Evolutionary conservation across 169 alveolate genomes (phyloP).

Genomic region (Plasmodium vinckei): DNA sequence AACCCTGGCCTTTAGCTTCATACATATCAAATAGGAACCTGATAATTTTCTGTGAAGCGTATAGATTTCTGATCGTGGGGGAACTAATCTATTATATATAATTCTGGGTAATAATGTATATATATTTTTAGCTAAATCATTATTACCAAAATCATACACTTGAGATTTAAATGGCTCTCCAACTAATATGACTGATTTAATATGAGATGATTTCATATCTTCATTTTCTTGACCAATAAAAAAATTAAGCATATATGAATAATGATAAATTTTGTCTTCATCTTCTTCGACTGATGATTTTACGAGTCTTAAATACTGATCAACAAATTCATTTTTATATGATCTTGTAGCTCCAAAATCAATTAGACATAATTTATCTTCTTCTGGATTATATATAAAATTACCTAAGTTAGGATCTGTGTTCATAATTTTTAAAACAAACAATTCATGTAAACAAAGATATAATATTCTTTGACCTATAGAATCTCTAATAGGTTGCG

Average conservation of each 20-base stretch:
- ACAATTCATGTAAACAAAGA: conserved; percentile 89
- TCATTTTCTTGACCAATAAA: conserved; percentile 87
- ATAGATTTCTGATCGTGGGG: conserved; percentile 94
- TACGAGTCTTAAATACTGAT: conserved; percentile 87
- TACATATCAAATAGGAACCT: conserved; percentile 90
- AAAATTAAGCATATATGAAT: conserved; percentile 85
- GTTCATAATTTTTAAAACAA: conserved; percentile 89
- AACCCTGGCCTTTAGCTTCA: conserved; percentile 84
- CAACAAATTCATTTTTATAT: conserved; percentile 85
- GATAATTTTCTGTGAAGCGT: conserved; percentile 93
- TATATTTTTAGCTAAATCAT: conserved; percentile 77
- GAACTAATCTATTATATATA: conserved; percentile 87
- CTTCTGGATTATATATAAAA: conserved; percentile 85
- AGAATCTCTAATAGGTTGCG: conserved; percentile 84
- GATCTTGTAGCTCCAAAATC: conserved; percentile 93
- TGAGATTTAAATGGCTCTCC: conserved; percentile 87
- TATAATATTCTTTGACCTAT: conserved; percentile 86
- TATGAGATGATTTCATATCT: conserved; percentile 88
- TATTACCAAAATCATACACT: conserved; percentile 80
- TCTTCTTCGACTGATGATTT: conserved; percentile 82
- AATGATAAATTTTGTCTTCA: conserved; percentile 71
- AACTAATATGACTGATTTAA: conserved; percentile 83
- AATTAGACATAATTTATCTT: conserved; percentile 86
- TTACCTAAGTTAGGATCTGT: conserved; percentile 95
- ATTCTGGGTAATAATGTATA: conserved; percentile 84